Evolutionary conservation across 805 yeast genomes (phyloP).

Genomic region (Wickerhamiella cacticola): DNA sequence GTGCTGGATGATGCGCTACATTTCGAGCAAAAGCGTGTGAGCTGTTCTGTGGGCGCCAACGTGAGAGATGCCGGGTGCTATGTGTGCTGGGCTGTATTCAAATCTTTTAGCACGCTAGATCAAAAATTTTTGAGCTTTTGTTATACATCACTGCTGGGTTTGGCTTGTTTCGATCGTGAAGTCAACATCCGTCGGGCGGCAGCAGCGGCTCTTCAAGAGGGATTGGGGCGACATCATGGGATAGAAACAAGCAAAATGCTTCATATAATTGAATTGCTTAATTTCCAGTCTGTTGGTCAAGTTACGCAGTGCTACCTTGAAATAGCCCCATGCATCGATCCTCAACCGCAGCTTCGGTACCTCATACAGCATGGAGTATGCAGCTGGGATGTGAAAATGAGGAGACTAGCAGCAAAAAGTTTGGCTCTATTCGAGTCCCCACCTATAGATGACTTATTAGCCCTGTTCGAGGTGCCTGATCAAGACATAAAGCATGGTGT

Average conservation of each 20-base stretch:
- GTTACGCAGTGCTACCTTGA: conserved; percentile 32
- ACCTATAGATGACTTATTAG: neutral
- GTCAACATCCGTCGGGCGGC: conserved; percentile 67
- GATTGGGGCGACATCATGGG: conserved; percentile 61
- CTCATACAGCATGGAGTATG: conserved; percentile 29
- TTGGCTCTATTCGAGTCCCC: conserved; percentile 19
- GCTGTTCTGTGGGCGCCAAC: conserved; percentile 48
- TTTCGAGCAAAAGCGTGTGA: conserved; percentile 45
- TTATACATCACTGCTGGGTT: conserved; percentile 32
- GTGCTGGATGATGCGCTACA: conserved; percentile 32
- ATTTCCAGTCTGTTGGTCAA: conserved; percentile 38
- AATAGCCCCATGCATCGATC: conserved; percentile 27
- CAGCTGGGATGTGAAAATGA: conserved; percentile 34
- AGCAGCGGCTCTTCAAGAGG: conserved; percentile 77
- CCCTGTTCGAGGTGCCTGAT: neutral
- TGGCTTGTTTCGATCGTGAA: conserved; percentile 60
- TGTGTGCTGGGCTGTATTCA: conserved; percentile 64
- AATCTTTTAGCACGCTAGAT: conserved; percentile 15
- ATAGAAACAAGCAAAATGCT: conserved; percentile 28
- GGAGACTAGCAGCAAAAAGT: conserved; percentile 35
- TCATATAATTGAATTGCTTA: conserved; percentile 46
- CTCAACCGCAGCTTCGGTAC: conserved; percentile 21
- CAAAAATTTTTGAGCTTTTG: neutral
- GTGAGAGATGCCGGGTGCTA: conserved; percentile 79
- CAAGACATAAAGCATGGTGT: conserved; percentile 6